Percentiles rank a stretch among this genome's conserved stretches.
phyloP scores from a whole-genome alignment of 768 basidiomycete species.

The Russula emetica region DNA sequence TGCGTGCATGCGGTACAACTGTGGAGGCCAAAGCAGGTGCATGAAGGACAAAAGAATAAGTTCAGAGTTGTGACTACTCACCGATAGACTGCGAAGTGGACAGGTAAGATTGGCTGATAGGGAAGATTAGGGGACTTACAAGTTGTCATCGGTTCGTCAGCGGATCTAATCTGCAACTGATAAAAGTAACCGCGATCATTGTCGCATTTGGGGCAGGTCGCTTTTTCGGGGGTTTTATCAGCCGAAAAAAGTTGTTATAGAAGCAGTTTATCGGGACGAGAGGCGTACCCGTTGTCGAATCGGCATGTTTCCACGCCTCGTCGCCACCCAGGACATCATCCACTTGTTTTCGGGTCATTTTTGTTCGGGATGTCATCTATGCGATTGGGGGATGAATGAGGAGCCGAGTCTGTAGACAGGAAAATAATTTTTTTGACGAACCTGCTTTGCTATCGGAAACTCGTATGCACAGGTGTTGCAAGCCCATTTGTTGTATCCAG shows the following conservation, averaged over 20 bases:
- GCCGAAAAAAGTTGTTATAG: neutral
- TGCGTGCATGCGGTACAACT: constrained; percentile 62
- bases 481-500: constrained; percentile 86
- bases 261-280: neutral
- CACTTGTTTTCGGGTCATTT: constrained; percentile 81
- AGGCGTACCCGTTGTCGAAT: constrained; percentile 66
- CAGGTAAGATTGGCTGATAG: neutral
- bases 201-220: constrained; percentile 76
- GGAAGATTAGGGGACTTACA: constrained; percentile 34
- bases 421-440: constrained; percentile 29
- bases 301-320: constrained; percentile 91
- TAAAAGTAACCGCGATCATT: constrained; percentile 85
- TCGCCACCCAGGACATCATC: constrained; percentile 96
- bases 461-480: constrained; percentile 95
- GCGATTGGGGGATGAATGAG: neutral
- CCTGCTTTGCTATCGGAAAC: constrained; percentile 86
- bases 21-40: constrained; percentile 3
- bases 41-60: neutral
- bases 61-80: neutral
- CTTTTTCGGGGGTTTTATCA: constrained; percentile 27
- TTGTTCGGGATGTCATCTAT: constrained; percentile 91
- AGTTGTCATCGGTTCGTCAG: constrained; percentile 85
- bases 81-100: constrained; percentile 50
- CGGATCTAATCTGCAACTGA: constrained; percentile 92
- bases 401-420: constrained; percentile 21